A percentile compares a stretch with the other conserved stretches of the same genome.
phyloP scores from a whole-genome alignment of 768 basidiomycete genomes.

The Steccherinum ochraceum region DNA sequence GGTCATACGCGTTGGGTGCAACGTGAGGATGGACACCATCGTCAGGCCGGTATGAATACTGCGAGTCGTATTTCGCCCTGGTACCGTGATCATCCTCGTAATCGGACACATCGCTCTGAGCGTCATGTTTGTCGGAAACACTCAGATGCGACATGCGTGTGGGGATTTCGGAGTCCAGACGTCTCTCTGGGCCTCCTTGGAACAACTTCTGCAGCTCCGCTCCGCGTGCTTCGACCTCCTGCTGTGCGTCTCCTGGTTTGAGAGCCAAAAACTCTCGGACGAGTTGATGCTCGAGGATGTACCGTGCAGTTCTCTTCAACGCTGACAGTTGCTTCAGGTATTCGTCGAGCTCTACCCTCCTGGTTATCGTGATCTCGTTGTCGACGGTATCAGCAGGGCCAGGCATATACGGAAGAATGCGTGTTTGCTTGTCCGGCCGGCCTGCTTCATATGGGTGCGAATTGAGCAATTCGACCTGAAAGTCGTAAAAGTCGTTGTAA shows the following conservation, averaged over 20 bases:
- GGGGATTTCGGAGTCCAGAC: constrained; percentile 33
- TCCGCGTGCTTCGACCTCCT: constrained; percentile 52
- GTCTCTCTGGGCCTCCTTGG: constrained; percentile 15
- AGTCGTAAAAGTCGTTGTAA: constrained; percentile 98
- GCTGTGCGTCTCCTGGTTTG: constrained; percentile 81
- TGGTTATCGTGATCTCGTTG: constrained; percentile 71
- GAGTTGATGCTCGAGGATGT: constrained; percentile 75
- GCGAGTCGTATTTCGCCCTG: neutral
- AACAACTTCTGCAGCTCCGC: constrained; percentile 35
- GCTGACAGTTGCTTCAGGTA: constrained; percentile 80
- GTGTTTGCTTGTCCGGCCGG: constrained; percentile 51
- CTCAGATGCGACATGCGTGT: constrained; percentile 43
- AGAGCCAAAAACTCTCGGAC: constrained; percentile 79
- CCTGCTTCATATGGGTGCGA: constrained; percentile 91
- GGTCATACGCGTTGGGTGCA: neutral
- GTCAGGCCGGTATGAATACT: constrained; percentile 10
- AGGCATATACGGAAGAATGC: constrained; percentile 96
- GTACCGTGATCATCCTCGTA: constrained; percentile 25
- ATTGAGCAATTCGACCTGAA: constrained; percentile 85
- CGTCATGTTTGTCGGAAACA: constrained; percentile 38
- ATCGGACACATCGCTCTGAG: constrained; percentile 60
- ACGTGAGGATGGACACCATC: neutral
- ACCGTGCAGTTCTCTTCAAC: constrained; percentile 64
- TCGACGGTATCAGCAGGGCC: constrained; percentile 85
- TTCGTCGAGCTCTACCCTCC: constrained; percentile 80